phyloP scores from a whole-genome alignment of 179 eudicot genomes.

The Heliamphora pulchella region DNA sequence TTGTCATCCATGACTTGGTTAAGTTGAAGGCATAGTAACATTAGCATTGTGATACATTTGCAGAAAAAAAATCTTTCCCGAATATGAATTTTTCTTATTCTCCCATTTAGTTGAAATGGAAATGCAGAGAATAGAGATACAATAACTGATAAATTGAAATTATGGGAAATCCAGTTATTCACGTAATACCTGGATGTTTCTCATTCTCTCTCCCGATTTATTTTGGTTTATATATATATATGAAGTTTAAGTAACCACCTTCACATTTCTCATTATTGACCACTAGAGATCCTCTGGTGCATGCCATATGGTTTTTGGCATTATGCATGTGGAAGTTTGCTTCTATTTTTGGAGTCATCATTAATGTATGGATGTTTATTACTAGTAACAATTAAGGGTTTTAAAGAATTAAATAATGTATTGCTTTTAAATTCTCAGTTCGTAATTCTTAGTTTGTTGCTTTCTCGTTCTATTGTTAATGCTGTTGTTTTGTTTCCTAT shows the following conservation, averaged over 20 bases:
- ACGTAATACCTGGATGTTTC: neutral
- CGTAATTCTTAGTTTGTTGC: neutral
- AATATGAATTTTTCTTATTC: neutral
- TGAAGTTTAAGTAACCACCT: neutral
- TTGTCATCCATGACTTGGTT: constrained; percentile 4
- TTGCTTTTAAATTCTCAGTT: neutral
- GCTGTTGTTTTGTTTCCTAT: constrained; percentile 17
- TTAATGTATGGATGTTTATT: neutral
- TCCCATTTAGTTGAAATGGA: neutral
- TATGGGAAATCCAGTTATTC: neutral
- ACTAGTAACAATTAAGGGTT: neutral
- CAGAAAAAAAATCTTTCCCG: neutral
- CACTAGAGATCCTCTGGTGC: neutral
- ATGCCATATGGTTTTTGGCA: neutral
- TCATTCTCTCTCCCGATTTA: neutral
- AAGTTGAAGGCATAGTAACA: constrained; percentile 3
- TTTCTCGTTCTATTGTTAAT: constrained; percentile 11
- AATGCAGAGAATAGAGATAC: neutral
- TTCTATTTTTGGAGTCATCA: neutral
- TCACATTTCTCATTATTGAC: neutral
- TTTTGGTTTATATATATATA: too few species aligned
- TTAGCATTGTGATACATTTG: neutral
- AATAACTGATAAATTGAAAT: neutral
- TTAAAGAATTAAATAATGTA: neutral
- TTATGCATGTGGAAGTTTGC: too few species aligned